Conservation (phyloP, 768 basidiomycete species). For the Pisolithus tinctorius region DNA sequence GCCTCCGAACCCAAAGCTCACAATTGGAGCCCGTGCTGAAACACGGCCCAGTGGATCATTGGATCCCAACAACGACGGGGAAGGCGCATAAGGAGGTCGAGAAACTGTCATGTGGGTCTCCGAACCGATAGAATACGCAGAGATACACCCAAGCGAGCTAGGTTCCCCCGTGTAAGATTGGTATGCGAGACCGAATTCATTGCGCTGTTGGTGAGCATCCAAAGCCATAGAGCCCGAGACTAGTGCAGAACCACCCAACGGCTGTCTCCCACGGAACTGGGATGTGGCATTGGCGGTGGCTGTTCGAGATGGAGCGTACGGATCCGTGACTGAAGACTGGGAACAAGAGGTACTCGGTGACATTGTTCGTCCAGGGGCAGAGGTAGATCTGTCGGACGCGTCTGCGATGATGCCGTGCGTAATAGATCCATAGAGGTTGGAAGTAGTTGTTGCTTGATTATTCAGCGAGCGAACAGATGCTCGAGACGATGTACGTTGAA, state of each 20-base stretch:
- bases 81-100: slow-evolving; percentile 69
- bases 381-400: slow-evolving; percentile 14
- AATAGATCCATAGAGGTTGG: slow-evolving; percentile 1
- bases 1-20: slow-evolving; percentile 94
- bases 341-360: slow-evolving; percentile 23
- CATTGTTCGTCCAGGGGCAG: slow-evolving; percentile 23
- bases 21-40: slow-evolving; percentile 64
- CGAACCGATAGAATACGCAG: slow-evolving; percentile 16
- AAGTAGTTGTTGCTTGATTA: slow-evolving; percentile 9
- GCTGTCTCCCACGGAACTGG: slow-evolving; percentile 32
- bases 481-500: slow-evolving; percentile 19
- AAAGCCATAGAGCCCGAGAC: slow-evolving; percentile 22
- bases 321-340: slow-evolving; percentile 23
- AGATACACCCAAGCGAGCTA: slow-evolving; percentile 9
- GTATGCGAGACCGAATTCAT: slow-evolving; percentile 21
- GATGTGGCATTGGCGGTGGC: slow-evolving; percentile 10
- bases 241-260: slow-evolving; percentile 39
- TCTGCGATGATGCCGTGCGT: slow-evolving; percentile 3
- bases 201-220: slow-evolving; percentile 17
- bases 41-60: slow-evolving; percentile 80
- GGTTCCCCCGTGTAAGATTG: slow-evolving; percentile 14
- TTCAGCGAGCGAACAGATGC: slow-evolving; percentile 17
- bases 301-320: slow-evolving; percentile 31
- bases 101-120: slow-evolving; percentile 28
- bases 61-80: slow-evolving; percentile 72